Percentiles rank a stretch among this genome's conserved stretches.
Conservation (phyloP, 345 rosid species). For the Pugionium dolabratum region DNA sequence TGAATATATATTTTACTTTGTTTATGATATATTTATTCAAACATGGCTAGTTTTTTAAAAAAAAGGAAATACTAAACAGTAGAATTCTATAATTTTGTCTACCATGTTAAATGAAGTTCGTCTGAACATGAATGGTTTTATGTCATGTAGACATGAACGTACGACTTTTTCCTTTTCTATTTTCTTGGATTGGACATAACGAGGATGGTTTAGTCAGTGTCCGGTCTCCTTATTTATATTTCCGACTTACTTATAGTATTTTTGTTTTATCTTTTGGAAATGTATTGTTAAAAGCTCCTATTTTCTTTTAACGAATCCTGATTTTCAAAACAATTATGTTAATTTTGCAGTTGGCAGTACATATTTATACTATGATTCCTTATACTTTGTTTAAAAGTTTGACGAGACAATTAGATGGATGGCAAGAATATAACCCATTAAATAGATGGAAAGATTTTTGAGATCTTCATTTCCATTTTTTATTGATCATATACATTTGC, state of each 20-base stretch:
- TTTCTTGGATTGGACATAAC: conserved; percentile 41
- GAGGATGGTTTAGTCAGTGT: conserved; percentile 32
- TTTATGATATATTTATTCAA: conserved; percentile 3
- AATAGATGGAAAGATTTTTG: too few relatives aligned
- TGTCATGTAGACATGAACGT: conserved; percentile 32
- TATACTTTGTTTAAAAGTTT: too few relatives aligned
- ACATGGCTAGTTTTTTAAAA: neutral
- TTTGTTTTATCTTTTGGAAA: conserved; percentile 1
- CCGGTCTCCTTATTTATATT: conserved; percentile 1
- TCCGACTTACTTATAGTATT: neutral
- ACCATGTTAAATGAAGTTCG: conserved; percentile 29
- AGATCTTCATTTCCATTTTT: too few relatives aligned
- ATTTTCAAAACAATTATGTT: neutral
- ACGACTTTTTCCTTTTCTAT: conserved; percentile 4
- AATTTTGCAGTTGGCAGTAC: neutral
- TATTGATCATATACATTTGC: too few relatives aligned
- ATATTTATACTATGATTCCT: neutral
- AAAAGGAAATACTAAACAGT: conserved; percentile 28
- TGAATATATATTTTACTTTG: neutral
- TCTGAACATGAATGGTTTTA: conserved; percentile 28
- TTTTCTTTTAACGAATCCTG: neutral
- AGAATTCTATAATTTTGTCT: conserved; percentile 16
- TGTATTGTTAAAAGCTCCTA: conserved; percentile 2
- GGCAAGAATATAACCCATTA: neutral
- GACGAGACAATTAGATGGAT: too few relatives aligned